Base-by-base conservation (phyloP, 2,329 filamentous ascomycete genomes). In the Colletotrichum destructivum region DNA sequence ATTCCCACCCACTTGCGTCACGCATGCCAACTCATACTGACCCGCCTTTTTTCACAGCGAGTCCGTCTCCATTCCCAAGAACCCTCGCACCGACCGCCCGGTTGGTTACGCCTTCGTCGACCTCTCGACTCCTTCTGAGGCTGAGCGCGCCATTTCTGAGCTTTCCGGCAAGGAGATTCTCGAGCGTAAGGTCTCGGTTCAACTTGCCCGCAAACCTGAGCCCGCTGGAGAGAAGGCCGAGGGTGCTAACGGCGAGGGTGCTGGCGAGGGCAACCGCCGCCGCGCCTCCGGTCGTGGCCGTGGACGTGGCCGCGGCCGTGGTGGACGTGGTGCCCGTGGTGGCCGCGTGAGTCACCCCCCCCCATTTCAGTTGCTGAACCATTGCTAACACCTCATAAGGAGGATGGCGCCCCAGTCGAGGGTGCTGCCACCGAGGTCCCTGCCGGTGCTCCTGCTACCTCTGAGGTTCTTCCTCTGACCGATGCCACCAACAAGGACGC, bases 91-190 rank as follows among this genome's bases (percentile, higher is more conserved):
- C 86, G 96, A 95, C 86, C 96, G 96, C 83, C 96, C 96, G 76
- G 96, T 99, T 83, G 96, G 96, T 82, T 99, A 98, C 85, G 96
- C 96, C 82, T 99, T 99, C 83, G 96, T 99, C 83, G 96, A 98
- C 82, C 93, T 99, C 76, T 97, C 94, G 74, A 98, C 96, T 75
- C 94, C 96, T 73, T 91, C 91, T 76, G 96, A 98, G 88, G 96
- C 96, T 75, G 94, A 98, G 86, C 94, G 95, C 84, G 96, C 96
- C 81, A 98, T 99, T 79, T 88, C 90, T 79, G 94, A 98, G 86
- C 93, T 99, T 76, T 98, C 96, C 79, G 96, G 96, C 84, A 95
- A 98, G 89, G 95, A 97, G 87, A 96, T 99, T 79, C 91, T 98
- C 72, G 95, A 98, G 85, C 96, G 96, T 85, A 98, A 98, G 92